Conservation (phyloP, 768 basidiomycete species). For the Mycena rosella region DNA sequence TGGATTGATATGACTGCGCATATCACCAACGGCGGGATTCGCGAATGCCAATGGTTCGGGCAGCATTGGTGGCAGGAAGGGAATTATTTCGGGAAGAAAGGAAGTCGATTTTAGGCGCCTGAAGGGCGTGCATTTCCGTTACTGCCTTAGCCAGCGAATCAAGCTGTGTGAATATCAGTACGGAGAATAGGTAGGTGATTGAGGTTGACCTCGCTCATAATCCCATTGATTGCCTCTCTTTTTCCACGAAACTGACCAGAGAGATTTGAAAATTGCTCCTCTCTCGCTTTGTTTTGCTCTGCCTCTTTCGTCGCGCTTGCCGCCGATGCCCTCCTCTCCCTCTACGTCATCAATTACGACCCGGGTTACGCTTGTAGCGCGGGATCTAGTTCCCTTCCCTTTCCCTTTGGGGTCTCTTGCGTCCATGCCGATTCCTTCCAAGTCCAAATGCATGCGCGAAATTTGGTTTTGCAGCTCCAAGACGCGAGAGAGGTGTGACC, state of each 20-base stretch:
- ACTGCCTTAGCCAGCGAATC: slow-evolving; percentile 68
- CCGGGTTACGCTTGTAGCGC: slow-evolving; percentile 36
- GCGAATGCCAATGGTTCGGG: slow-evolving; percentile 3
- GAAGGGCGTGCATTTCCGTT: slow-evolving; percentile 63
- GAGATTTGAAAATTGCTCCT: slow-evolving; percentile 77
- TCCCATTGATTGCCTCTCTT: slow-evolving; percentile 74
- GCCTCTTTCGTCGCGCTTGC: slow-evolving; percentile 65
- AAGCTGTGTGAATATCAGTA: slow-evolving; percentile 55
- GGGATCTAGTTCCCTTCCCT: slow-evolving; percentile 44
- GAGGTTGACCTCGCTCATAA: slow-evolving; percentile 76
- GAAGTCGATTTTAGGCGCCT: slow-evolving; percentile 60
- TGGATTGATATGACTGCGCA: background rate
- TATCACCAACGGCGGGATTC: background rate
- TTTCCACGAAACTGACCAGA: slow-evolving; percentile 77
- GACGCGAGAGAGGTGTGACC: slow-evolving; percentile 78
- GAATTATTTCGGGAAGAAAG: slow-evolving; percentile 48
- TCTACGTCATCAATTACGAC: slow-evolving; percentile 52
- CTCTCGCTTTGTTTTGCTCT: slow-evolving; percentile 66
- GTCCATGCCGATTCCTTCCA: slow-evolving; percentile 73
- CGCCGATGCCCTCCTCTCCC: slow-evolving; percentile 65
- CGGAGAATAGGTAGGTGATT: slow-evolving; percentile 14
- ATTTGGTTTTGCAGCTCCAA: slow-evolving; percentile 80
- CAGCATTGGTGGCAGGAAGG: slow-evolving; percentile 25
- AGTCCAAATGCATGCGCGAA: slow-evolving; percentile 77
- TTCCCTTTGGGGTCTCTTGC: slow-evolving; percentile 52